Evolutionary conservation across 1,139 yeast genomes (phyloP).

Genomic region (Lizanozyma gosingica): DNA sequence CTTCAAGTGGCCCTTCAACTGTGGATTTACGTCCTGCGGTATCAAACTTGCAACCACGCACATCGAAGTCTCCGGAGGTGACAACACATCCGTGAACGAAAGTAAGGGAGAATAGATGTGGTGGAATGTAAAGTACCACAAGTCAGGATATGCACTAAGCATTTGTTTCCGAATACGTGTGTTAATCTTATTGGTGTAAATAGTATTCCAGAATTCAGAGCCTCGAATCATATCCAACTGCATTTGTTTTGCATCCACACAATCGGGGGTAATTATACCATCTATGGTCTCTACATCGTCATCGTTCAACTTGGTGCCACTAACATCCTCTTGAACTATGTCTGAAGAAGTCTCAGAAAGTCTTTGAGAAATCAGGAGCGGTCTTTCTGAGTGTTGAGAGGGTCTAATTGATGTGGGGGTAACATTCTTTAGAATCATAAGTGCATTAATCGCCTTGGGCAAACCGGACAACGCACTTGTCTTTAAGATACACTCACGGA

Average conservation of each 20-base stretch:
- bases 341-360: constrained; percentile 18
- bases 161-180: constrained; percentile 59
- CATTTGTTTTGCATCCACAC: constrained; percentile 21
- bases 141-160: constrained; percentile 72
- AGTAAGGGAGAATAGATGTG: constrained; percentile 74
- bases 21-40: constrained; percentile 95
- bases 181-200: constrained; percentile 66
- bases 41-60: constrained; percentile 73
- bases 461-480: constrained; percentile 73
- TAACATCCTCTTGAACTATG: constrained; percentile 24
- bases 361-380: constrained; percentile 4
- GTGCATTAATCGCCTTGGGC: constrained; percentile 76
- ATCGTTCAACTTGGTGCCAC: constrained; percentile 16
- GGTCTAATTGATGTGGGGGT: constrained; percentile 48
- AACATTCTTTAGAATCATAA: constrained; percentile 53
- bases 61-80: constrained; percentile 65
- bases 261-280: constrained; percentile 17
- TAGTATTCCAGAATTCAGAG: constrained; percentile 59
- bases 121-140: constrained; percentile 64
- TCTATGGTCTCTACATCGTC: constrained; percentile 21
- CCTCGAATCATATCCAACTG: constrained; percentile 40
- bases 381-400: constrained; percentile 17
- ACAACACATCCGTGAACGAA: constrained; percentile 55
- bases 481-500: constrained; percentile 72
- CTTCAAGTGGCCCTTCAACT: constrained; percentile 77